Evolutionary conservation across 2,329 filamentous ascomycete genomes (phyloP).

Genomic region (Parastagonospora avenae): DNA sequence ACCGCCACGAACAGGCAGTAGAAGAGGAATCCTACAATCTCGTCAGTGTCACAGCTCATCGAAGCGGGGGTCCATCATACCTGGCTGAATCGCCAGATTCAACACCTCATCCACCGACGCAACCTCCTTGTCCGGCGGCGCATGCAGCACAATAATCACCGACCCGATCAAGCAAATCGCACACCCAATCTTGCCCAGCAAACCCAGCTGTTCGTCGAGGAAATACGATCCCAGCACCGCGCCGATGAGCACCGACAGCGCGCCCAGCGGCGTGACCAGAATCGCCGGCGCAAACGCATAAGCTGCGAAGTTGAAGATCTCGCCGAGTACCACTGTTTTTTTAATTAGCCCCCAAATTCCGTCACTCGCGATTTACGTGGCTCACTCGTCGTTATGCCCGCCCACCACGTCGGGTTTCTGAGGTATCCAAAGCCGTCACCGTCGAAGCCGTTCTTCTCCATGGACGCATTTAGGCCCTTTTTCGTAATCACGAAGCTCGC

Average conservation of each 20-base stretch:
- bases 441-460: constrained; percentile 91
- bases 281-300: constrained; percentile 99
- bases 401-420: constrained; percentile 97
- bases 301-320: constrained; percentile 95
- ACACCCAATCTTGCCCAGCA: constrained; percentile 89
- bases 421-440: constrained; percentile 95
- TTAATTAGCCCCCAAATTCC: constrained; percentile 17
- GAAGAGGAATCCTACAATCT: constrained; percentile 75
- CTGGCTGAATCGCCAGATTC: constrained; percentile 85
- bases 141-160: constrained; percentile 96
- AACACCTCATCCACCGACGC: constrained; percentile 90
- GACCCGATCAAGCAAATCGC: constrained; percentile 95
- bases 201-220: constrained; percentile 86
- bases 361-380: not conserved
- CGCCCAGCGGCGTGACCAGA: constrained; percentile 91
- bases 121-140: constrained; percentile 90
- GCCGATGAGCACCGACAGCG: constrained; percentile 91
- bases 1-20: constrained; percentile 81
- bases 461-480: constrained; percentile 92
- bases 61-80: constrained; percentile 58
- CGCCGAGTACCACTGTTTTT: constrained; percentile 79
- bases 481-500: constrained; percentile 99
- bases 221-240: constrained; percentile 96
- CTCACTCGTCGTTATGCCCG: constrained; percentile 85
- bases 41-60: constrained; percentile 12